phyloP scores from a whole-genome alignment of 169 alveolate species.

The Plasmodium vivax region DNA sequence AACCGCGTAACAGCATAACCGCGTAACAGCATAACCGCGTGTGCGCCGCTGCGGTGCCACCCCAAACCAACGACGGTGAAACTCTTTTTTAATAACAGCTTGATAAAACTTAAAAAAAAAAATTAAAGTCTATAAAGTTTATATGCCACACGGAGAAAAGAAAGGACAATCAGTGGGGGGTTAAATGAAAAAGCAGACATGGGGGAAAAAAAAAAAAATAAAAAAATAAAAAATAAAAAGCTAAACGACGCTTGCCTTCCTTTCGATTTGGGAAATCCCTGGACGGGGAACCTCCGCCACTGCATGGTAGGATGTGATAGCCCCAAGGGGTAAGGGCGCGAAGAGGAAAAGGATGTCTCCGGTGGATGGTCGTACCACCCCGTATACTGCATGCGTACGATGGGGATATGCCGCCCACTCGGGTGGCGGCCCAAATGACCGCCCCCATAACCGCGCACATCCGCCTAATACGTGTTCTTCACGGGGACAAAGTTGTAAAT shows the following conservation, averaged over 20 bases:
- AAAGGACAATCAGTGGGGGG: not conserved
- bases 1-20: too few species aligned
- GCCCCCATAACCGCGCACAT: not conserved
- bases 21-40: not conserved
- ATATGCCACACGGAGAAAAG: not conserved
- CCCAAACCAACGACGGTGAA: not conserved
- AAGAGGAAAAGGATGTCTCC: not conserved
- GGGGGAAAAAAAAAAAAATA: not conserved
- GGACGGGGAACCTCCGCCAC: not conserved
- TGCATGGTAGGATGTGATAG: not conserved
- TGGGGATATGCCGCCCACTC: not conserved
- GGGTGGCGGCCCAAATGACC: not conserved
- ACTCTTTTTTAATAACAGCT: not conserved
- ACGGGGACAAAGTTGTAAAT: not conserved
- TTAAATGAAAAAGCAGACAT: not conserved
- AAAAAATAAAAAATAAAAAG: too few species aligned
- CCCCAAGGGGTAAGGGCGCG: not conserved
- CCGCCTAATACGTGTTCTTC: not conserved
- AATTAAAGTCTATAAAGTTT: not conserved
- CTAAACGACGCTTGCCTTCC: not conserved
- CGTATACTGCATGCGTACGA: not conserved
- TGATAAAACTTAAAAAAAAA: not conserved
- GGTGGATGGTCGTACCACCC: not conserved
- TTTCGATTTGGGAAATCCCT: not conserved
- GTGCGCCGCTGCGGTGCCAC: not conserved